Evolutionary conservation across 495 filamentous ascomycete species (phyloP).

Genomic region (Hypoxylon cercidicola): DNA sequence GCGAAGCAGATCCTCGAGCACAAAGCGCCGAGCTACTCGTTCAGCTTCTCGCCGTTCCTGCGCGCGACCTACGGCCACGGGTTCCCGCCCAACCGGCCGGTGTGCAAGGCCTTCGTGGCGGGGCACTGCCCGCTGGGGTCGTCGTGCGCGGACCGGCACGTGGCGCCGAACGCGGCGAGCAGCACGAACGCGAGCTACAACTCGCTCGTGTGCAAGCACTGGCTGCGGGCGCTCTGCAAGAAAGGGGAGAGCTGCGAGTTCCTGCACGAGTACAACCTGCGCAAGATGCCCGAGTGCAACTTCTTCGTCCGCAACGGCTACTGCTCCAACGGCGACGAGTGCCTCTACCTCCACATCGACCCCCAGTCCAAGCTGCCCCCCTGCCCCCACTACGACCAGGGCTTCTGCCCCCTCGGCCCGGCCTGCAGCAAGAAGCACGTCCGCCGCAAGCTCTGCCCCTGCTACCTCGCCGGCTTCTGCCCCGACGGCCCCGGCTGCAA

Average conservation of each 20-base stretch:
- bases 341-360: slow-evolving; percentile 93
- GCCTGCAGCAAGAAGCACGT: slow-evolving; percentile 88
- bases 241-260: slow-evolving; percentile 97
- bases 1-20: slow-evolving; percentile 62
- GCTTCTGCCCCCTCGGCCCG: slow-evolving; percentile 92
- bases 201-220: slow-evolving; percentile 95
- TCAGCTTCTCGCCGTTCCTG: slow-evolving; percentile 80
- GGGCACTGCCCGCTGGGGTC: slow-evolving; percentile 83
- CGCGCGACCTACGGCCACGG: slow-evolving; percentile 80
- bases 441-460: slow-evolving; percentile 77
- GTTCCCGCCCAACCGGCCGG: slow-evolving; percentile 74
- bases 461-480: slow-evolving; percentile 94
- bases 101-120: slow-evolving; percentile 77
- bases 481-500: slow-evolving; percentile 83
- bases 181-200: slow-evolving; percentile 59
- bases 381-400: slow-evolving; percentile 94
- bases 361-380: slow-evolving; percentile 81
- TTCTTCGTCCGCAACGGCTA: slow-evolving; percentile 89
- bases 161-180: slow-evolving; percentile 32
- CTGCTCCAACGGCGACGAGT: slow-evolving; percentile 96
- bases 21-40: slow-evolving; percentile 66
- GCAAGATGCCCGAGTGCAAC: slow-evolving; percentile 97
- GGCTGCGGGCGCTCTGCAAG: slow-evolving; percentile 96
- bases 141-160: slow-evolving; percentile 72
- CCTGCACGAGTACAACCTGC: slow-evolving; percentile 96